phyloP scores from a whole-genome alignment of 768 basidiomycete genomes.

The Boletus pseudopeckii region DNA sequence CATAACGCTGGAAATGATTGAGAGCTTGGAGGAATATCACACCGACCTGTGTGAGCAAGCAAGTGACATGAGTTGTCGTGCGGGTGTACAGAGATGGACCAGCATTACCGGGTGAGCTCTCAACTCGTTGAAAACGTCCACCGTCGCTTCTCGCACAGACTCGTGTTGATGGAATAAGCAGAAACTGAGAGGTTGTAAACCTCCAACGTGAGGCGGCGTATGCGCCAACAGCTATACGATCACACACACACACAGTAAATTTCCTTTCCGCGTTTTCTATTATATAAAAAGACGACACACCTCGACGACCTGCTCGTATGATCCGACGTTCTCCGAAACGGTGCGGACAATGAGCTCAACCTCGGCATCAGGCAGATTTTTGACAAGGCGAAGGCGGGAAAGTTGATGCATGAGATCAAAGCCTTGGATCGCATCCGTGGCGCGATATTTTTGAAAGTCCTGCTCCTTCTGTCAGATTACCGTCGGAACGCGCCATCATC shows the following conservation, averaged over 20 bases:
- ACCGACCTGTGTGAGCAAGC: slow-evolving; percentile 55
- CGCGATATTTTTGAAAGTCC: slow-evolving; percentile 63
- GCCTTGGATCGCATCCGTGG: slow-evolving; percentile 61
- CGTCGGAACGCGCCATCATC: not conserved
- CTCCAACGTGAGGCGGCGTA: slow-evolving; percentile 72
- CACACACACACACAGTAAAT: not conserved
- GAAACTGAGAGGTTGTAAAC: slow-evolving; percentile 82
- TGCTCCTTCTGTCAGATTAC: slow-evolving; percentile 31
- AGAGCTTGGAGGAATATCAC: slow-evolving; percentile 71
- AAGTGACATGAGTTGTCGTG: not conserved
- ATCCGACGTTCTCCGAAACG: slow-evolving; percentile 65
- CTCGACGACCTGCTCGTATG: slow-evolving; percentile 89
- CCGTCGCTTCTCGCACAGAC: slow-evolving; percentile 68
- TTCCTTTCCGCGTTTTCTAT: no score
- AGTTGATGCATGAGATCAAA: slow-evolving; percentile 89
- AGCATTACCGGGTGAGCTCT: slow-evolving; percentile 67
- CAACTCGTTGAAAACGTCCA: slow-evolving; percentile 81
- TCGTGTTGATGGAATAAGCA: slow-evolving; percentile 88
- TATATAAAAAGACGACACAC: slow-evolving; percentile 39
- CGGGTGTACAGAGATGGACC: not conserved
- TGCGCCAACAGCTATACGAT: slow-evolving; percentile 69
- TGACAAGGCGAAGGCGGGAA: slow-evolving; percentile 70
- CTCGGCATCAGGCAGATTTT: slow-evolving; percentile 70
- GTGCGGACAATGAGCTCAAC: slow-evolving; percentile 70
- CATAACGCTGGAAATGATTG: slow-evolving; percentile 87